A percentile compares a stretch with the other conserved stretches of the same genome.
phyloP scores from a whole-genome alignment of 768 basidiomycete genomes.

The Baorangia bicolor region DNA sequence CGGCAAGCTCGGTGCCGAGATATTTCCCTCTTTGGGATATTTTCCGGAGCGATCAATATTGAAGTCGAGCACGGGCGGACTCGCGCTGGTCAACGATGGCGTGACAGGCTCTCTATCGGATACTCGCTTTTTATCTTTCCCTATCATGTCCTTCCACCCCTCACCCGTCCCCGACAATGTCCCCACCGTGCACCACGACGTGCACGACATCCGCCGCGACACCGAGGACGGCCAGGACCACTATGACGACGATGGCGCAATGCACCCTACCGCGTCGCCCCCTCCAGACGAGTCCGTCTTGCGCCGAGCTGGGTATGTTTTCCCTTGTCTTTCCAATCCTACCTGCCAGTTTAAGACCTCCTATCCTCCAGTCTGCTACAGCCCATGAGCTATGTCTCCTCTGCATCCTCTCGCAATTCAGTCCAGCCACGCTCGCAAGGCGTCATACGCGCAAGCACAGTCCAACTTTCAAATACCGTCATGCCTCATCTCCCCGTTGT shows the following conservation, averaged over 20 bases:
- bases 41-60: neutral
- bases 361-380: slow-evolving; percentile 51
- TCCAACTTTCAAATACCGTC: slow-evolving; percentile 57
- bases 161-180: neutral
- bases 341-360: neutral
- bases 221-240: neutral
- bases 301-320: slow-evolving; percentile 55
- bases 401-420: slow-evolving; percentile 20
- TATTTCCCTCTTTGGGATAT: slow-evolving; percentile 3
- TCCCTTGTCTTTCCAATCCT: neutral
- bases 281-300: slow-evolving; percentile 41
- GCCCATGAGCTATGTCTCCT: slow-evolving; percentile 45
- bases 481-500: slow-evolving; percentile 22
- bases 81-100: neutral
- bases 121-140: neutral
- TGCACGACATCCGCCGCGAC: neutral
- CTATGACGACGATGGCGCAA: slow-evolving; percentile 13
- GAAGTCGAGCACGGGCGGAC: neutral
- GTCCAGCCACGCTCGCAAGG: slow-evolving; percentile 52
- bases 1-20: neutral
- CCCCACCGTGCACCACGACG: neutral
- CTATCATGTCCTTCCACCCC: slow-evolving; percentile 14
- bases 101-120: neutral
- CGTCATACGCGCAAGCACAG: slow-evolving; percentile 63
- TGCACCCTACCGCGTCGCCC: slow-evolving; percentile 20